phyloP scores from a whole-genome alignment of 495 filamentous ascomycete species.

The Lophiostoma macrostomum region DNA sequence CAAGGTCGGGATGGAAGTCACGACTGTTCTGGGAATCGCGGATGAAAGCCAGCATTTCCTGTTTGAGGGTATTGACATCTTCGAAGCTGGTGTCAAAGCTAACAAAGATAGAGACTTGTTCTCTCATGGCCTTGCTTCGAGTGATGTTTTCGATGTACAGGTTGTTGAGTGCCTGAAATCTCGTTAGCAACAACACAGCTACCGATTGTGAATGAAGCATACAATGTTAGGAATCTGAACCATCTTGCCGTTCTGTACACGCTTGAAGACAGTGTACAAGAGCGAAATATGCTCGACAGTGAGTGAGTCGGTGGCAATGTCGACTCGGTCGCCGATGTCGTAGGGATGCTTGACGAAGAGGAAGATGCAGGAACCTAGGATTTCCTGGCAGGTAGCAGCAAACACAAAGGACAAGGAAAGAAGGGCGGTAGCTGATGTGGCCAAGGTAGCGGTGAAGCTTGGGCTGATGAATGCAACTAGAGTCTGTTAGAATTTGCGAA shows the following conservation, averaged over 20 bases:
- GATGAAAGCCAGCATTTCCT: conserved; percentile 81
- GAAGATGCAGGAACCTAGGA: conserved; percentile 95
- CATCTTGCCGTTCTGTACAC: conserved; percentile 73
- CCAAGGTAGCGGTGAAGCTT: conserved; percentile 79
- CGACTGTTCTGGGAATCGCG: conserved; percentile 80
- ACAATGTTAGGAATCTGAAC: conserved; percentile 90
- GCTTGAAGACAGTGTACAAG: conserved; percentile 88
- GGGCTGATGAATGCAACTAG: conserved; percentile 77
- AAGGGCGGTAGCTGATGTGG: conserved; percentile 91
- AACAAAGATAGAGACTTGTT: conserved; percentile 73
- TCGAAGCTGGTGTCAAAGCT: conserved; percentile 82
- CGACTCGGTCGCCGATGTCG: conserved; percentile 92
- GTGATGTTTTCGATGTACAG: conserved; percentile 92
- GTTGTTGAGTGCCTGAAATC: conserved; percentile 81
- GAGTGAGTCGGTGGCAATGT: conserved; percentile 70
- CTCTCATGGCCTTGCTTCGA: conserved; percentile 86
- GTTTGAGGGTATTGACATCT: conserved; percentile 76
- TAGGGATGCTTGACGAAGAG: conserved; percentile 95
- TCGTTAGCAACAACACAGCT: no score
- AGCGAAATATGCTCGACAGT: conserved; percentile 92
- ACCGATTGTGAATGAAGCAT: no score
- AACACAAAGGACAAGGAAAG: conserved; percentile 95
- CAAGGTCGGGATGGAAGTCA: conserved; percentile 85
- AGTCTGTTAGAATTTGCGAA: not conserved
- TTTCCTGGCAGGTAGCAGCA: conserved; percentile 83